Conservation (phyloP, 345 rosid genomes). For the Rhodamnia argentea region DNA sequence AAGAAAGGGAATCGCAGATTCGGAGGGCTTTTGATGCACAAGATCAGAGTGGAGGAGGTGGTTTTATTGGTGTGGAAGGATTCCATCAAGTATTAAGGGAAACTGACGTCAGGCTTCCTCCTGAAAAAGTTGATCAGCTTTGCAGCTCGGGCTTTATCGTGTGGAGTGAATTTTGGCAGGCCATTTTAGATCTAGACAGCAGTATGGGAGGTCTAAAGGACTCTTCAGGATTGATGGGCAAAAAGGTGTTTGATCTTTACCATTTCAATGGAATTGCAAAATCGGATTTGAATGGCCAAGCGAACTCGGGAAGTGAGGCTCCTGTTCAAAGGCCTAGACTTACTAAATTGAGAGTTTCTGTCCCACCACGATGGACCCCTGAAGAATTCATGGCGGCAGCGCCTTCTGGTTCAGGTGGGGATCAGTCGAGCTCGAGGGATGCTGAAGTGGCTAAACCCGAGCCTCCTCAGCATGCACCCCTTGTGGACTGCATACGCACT, state of each 20-base stretch:
- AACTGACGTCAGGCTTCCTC: conserved; percentile 50
- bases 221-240: conserved; percentile 89
- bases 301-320: conserved; percentile 30
- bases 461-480: conserved; percentile 80
- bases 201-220: conserved; percentile 82
- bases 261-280: conserved; percentile 98
- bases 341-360: conserved; percentile 83
- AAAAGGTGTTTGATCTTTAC: conserved; percentile 86
- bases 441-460: conserved; percentile 56
- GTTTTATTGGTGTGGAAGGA: conserved; percentile 89
- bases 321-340: conserved; percentile 92
- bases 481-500: conserved; percentile 91
- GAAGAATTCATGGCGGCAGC: conserved; percentile 86
- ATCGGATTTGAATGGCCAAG: conserved; percentile 74
- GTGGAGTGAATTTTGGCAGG: conserved; percentile 99
- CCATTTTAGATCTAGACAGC: conserved; percentile 68
- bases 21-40: conserved; percentile 87
- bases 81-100: conserved; percentile 79
- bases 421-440: conserved; percentile 27
- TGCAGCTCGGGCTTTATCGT: conserved; percentile 76
- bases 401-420: conserved; percentile 29
- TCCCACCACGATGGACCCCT: conserved; percentile 98
- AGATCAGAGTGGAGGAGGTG: conserved; percentile 99
- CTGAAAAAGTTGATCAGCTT: conserved; percentile 59
- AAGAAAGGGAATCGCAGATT: conserved; percentile 82